Conservation (phyloP, 495 filamentous ascomycete species). For the Aspergillus nanangensis region DNA sequence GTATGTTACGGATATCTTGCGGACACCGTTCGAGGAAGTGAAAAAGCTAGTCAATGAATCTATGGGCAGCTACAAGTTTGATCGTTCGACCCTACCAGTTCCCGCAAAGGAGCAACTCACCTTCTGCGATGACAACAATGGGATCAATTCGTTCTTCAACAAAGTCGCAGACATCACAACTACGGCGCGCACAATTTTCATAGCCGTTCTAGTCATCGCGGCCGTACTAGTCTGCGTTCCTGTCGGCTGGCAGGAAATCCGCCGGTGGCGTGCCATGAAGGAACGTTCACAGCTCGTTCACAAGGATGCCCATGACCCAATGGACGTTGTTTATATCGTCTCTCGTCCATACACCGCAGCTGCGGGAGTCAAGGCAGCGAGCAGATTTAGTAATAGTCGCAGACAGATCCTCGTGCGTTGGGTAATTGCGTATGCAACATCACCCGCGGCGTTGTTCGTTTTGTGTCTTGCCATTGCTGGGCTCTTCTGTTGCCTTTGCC, state of each 20-base stretch:
- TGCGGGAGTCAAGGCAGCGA: conserved; percentile 68
- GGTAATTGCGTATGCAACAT: conserved; percentile 83
- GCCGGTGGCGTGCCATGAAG: conserved; percentile 69
- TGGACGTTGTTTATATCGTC: conserved; percentile 86
- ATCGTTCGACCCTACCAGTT: conserved; percentile 70
- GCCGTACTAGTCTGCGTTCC: conserved; percentile 70
- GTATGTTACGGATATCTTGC: conserved; percentile 64
- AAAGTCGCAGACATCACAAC: conserved; percentile 54
- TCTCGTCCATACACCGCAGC: conserved; percentile 72
- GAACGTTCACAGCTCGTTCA: conserved; percentile 62
- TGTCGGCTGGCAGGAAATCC: conserved; percentile 76
- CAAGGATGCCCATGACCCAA: conserved; percentile 63
- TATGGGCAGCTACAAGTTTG: conserved; percentile 68
- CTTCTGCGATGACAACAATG: conserved; percentile 84
- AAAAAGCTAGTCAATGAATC: conserved; percentile 64
- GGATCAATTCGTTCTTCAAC: conserved; percentile 84
- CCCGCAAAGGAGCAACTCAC: conserved; percentile 74
- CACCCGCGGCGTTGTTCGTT: conserved; percentile 79
- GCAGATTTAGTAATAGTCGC: conserved; percentile 60
- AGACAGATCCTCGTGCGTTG: conserved; percentile 72
- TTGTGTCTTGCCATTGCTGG: conserved; percentile 82
- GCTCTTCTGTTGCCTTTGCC: conserved; percentile 77
- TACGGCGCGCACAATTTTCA: conserved; percentile 67
- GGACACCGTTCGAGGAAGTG: conserved; percentile 71
- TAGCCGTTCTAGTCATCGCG: conserved; percentile 62